These are phyloP conservation scores for Aspergillus incahuasiensis DNA, from an alignment of 495 filamentous ascomycete species.

Conservation along the genomic window DNA sequence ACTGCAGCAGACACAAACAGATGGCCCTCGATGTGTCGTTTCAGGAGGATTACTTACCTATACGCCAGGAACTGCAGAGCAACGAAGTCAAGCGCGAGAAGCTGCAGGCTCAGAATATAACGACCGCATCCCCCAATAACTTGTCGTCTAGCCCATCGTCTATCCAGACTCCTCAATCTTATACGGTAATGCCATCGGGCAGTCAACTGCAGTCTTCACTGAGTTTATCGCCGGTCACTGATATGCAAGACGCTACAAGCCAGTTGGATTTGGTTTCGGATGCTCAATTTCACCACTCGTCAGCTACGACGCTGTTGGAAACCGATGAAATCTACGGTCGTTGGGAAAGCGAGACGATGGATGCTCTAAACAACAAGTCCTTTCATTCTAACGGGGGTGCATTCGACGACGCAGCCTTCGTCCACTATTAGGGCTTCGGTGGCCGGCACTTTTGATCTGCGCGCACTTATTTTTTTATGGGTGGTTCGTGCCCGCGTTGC, in stretches of 20 bases:
- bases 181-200: background rate
- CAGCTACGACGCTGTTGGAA: background rate
- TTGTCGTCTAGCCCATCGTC: background rate
- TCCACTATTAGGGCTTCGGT: background rate
- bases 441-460: background rate
- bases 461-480: background rate
- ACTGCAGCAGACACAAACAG: background rate
- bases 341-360: too few relatives aligned
- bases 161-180: background rate
- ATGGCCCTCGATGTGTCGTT: background rate
- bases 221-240: too few relatives aligned
- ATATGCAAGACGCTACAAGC: background rate
- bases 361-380: background rate
- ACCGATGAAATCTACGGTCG: background rate
- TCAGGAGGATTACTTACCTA: background rate
- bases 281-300: background rate
- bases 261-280: background rate
- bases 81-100: background rate
- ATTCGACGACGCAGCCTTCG: background rate
- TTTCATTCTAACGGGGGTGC: background rate
- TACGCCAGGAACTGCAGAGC: background rate
- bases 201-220: background rate
- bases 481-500: background rate
- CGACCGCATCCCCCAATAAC: background rate
- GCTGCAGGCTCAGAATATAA: background rate